These are phyloP conservation scores for Phialophora expanda DNA, from an alignment of 2,329 filamentous ascomycete species.

Conservation along the genomic window DNA sequence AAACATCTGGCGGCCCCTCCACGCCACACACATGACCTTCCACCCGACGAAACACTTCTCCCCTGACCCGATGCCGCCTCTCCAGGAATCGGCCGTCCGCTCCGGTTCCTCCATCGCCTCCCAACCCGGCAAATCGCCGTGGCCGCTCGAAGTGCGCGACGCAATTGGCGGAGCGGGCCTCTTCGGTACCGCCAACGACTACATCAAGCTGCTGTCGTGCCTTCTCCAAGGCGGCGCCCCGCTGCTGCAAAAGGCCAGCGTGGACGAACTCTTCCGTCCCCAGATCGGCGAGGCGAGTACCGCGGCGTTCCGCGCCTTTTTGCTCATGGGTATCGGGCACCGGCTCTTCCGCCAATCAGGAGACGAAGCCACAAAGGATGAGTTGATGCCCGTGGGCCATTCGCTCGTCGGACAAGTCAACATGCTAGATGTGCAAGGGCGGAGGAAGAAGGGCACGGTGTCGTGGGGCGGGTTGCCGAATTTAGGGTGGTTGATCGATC, in stretches of 20 bases:
- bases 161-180: constrained; percentile 38
- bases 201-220: constrained; percentile 33
- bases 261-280: constrained; percentile 59
- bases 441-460: constrained; percentile 25
- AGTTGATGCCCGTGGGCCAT: constrained; percentile 13
- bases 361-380: not conserved
- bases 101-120: constrained; percentile 40
- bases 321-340: not conserved
- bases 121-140: constrained; percentile 45
- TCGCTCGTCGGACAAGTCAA: constrained; percentile 23
- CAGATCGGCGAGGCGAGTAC: constrained; percentile 43
- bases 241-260: constrained; percentile 61
- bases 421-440: constrained; percentile 17
- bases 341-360: constrained; percentile 9
- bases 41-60: constrained; percentile 22
- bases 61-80: constrained; percentile 40
- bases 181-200: constrained; percentile 38
- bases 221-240: constrained; percentile 30
- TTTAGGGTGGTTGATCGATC: constrained; percentile 38
- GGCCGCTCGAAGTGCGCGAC: constrained; percentile 43
- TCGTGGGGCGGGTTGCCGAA: constrained; percentile 39
- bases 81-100: constrained; percentile 18
- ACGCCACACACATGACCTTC: constrained; percentile 58
- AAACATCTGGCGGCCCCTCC: constrained; percentile 54
- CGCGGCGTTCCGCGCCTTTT: constrained; percentile 2